These are phyloP conservation scores for Cerioporus squamosus DNA, from an alignment of 1,284 basidiomycete species.

Conservation along the genomic window DNA sequence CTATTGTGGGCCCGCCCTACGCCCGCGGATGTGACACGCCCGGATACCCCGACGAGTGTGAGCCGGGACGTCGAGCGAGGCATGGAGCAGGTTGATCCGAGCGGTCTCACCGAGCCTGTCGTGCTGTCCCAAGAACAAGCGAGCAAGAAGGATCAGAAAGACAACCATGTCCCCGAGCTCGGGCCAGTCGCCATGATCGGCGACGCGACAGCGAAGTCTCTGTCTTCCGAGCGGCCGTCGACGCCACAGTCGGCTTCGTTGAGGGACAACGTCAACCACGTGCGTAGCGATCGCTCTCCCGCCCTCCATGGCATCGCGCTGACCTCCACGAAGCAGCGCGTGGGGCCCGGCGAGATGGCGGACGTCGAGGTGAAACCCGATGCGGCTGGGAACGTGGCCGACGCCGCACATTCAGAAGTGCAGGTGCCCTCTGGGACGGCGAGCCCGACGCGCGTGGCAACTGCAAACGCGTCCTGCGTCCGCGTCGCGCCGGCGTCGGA, in stretches of 20 bases:
- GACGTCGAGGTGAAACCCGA: constrained; percentile 13
- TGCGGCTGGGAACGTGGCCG: neutral
- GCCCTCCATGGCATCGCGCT: neutral
- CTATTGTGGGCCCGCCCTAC: constrained; percentile 42
- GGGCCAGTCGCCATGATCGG: constrained; percentile 19
- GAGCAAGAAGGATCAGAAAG: neutral
- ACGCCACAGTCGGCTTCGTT: neutral
- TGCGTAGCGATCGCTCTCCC: neutral
- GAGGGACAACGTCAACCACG: neutral
- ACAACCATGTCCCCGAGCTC: constrained; percentile 11
- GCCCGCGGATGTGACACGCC: constrained; percentile 20
- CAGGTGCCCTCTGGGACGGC: neutral
- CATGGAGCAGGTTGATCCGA: constrained; percentile 2
- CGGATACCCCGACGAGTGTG: constrained; percentile 1
- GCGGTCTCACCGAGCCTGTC: neutral
- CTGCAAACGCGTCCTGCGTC: neutral
- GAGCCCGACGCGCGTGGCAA: neutral
- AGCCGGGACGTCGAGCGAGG: constrained; percentile 20
- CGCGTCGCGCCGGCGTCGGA: constrained; percentile 1
- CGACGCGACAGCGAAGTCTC: constrained; percentile 11
- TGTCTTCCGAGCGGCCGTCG: neutral
- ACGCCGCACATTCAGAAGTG: neutral
- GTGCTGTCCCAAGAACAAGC: neutral
- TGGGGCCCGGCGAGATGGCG: neutral
- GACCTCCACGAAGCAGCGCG: neutral